Base-by-base conservation (phyloP, 208 protist species). In the Acanthamoeba castellanii region DNA sequence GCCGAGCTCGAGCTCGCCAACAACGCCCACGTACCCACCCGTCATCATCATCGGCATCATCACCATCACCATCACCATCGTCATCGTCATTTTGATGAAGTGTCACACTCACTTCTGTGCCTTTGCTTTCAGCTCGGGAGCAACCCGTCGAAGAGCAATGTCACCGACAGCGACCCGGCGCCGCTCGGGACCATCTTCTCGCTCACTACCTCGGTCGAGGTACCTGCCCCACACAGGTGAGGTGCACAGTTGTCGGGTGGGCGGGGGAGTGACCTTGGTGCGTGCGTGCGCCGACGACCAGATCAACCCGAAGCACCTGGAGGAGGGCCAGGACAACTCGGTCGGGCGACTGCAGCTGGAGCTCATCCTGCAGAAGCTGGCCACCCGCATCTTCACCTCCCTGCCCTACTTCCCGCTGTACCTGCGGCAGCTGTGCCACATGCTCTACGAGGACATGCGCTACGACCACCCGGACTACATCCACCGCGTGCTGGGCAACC, bases 401-500 rank as follows among this genome's bases (percentile, higher is more conserved):
- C 32, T 68, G 6, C 34, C 52, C 13, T n/a, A 92, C 34, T 92
- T 92, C 32, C 87, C 87, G 7, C 22, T 74, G 87, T 92, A 74
- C 30, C 5, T 92, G 61, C 20, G 87, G 14, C 64, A 74, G 59
- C 32, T 92, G 42, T 92, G 87, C 61, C 32, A 55, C 27, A 74
- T 76, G 87, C 59, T 92, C 37, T 74, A 92, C 18, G 61, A 92
- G 61, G 64, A 74, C 61, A 92, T 76, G 55, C 87, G 61, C 52
- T 68, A 92, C 64, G 87, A 68, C 32, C 55, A 92, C 30, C 61
- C 55, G 5, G 64, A 92, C 87, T 76, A 74, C 59, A 55, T 92
- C 37, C 81, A 88, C 27, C 81, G 81, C 9, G 64, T 74, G 55
- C 87, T 92, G 59, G 87, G 61, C 87, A 92, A 92, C 34, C 87